Percentiles rank a stretch among this genome's conserved stretches.
Conservation (phyloP, 2,329 filamentous ascomycete genomes). For the Aspergillus amoenus region DNA sequence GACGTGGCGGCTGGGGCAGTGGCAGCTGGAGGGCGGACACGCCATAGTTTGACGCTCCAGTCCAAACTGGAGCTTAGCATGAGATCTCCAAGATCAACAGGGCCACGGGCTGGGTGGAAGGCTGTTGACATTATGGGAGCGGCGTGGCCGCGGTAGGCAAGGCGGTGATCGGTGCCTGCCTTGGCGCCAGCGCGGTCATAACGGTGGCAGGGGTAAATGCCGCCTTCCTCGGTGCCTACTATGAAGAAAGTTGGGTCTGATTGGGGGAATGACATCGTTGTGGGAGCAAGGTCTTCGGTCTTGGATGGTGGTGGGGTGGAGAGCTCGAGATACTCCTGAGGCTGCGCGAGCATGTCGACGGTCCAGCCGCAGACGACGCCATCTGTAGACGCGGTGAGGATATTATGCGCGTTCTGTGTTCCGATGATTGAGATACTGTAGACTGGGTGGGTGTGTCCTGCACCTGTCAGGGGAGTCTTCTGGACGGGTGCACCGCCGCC, state of each 20-base stretch:
- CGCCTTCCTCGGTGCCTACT: slow-evolving; percentile 92
- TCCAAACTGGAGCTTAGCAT: slow-evolving; percentile 90
- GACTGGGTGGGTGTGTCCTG: slow-evolving; percentile 92
- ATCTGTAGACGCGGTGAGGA: slow-evolving; percentile 94
- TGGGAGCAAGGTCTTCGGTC: slow-evolving; percentile 92
- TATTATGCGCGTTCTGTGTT: slow-evolving; percentile 98
- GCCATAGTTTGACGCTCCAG: slow-evolving; percentile 98
- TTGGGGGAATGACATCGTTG: slow-evolving; percentile 90
- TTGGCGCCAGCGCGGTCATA: slow-evolving; percentile 98
- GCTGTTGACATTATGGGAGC: slow-evolving; percentile 94
- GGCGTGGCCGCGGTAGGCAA: slow-evolving; percentile 85
- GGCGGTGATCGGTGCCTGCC: slow-evolving; percentile 85
- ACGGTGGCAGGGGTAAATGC: slow-evolving; percentile 92
- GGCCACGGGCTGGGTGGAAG: slow-evolving; percentile 90
- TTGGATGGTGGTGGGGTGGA: slow-evolving; percentile 81
- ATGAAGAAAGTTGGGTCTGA: slow-evolving; percentile 97
- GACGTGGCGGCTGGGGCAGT: slow-evolving; percentile 38
- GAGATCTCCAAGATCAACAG: slow-evolving; percentile 89
- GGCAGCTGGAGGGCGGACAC: slow-evolving; percentile 62
- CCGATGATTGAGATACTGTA: slow-evolving; percentile 95
- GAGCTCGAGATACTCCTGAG: slow-evolving; percentile 89
- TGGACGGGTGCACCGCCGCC: slow-evolving; percentile 71
- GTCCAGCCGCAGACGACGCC: slow-evolving; percentile 97
- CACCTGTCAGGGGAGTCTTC: slow-evolving; percentile 92
- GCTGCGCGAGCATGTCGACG: slow-evolving; percentile 95